These are phyloP conservation scores for Pulicaria dysenterica DNA, from an alignment of 129 eudicot species.

Conservation along the genomic window DNA sequence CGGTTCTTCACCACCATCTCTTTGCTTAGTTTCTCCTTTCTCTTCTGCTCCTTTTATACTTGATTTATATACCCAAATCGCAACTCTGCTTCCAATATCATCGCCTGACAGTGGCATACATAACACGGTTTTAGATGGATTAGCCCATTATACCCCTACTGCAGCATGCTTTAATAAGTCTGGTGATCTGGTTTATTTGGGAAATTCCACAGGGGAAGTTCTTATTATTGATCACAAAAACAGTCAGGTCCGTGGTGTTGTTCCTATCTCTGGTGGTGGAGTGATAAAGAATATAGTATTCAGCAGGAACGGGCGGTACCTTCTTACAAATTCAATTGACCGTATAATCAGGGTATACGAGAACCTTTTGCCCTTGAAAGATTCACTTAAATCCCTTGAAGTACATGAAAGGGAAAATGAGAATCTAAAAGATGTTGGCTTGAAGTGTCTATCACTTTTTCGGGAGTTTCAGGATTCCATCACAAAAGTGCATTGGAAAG, in stretches of 20 bases:
- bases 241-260: conserved; percentile 49
- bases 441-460: conserved; percentile 55
- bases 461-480: conserved; percentile 87
- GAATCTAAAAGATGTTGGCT: conserved; percentile 64
- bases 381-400: conserved; percentile 49
- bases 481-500: conserved; percentile 89
- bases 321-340: conserved; percentile 84
- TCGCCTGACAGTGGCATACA: conserved; percentile 45
- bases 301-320: conserved; percentile 76
- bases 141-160: conserved; percentile 71
- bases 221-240: conserved; percentile 63
- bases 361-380: conserved; percentile 67
- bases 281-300: conserved; percentile 79
- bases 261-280: conserved; percentile 65
- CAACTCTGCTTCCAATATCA: conserved; percentile 61
- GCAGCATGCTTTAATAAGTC: conserved; percentile 83
- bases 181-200: conserved; percentile 87
- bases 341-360: conserved; percentile 84
- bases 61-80: conserved; percentile 48
- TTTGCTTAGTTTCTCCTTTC: conserved; percentile 77
- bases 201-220: conserved; percentile 86
- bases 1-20: conserved; percentile 63
- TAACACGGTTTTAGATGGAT: conserved; percentile 64
- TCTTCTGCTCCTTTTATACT: conserved; percentile 89
- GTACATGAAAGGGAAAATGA: conserved; percentile 50